Base-by-base conservation (phyloP, 1,284 basidiomycete species). In the Coriolopsis trogii region DNA sequence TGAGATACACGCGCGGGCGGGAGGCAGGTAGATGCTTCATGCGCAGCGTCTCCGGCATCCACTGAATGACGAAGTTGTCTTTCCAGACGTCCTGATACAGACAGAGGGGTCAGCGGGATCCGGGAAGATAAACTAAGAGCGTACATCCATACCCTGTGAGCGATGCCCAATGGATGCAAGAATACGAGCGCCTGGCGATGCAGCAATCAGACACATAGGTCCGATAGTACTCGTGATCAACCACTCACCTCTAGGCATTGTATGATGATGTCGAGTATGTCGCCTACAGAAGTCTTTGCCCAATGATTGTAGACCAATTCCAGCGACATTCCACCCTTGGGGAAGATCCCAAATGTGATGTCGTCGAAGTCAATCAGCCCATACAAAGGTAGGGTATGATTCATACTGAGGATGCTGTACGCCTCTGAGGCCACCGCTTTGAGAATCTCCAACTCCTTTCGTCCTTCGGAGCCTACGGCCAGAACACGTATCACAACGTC, bases 291-390 rank as follows among this genome's bases (percentile, higher is more conserved):
- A 26, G 64, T 63, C 41, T 57, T 53, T 4, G 64, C 40, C 63
- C 61, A 67, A 6, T 0, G 24, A 12, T 39, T 50, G 46, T 57
- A 64, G 2, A 53, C 4, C 13, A 33, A 16, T 4, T 13, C 4
- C 41, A 3, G 51, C 24, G 0, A 16, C 2, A 16, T 44, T n/a
- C 61, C 64, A 2, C 61, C 59, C 24, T 45, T 60, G 1, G 68
- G 68, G 42, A 70, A 70, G 21, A 70, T 41, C 6, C 63, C 66
- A 41, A 68, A 67, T 24, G 56, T 58, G 33, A 69, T 61, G 46
- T 68, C 65, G 25, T 68, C 61, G 24, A 67, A 56, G 7, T 59
- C 41, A 23, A 69, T 46, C 44, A 67, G 61, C 3, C 55, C 41
- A 13, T 67, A 47, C 63, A 70, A n/a, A 1, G 55, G 55, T 7